phyloP scores from a whole-genome alignment of 495 filamentous ascomycete species.

The Neurospora sp. region DNA sequence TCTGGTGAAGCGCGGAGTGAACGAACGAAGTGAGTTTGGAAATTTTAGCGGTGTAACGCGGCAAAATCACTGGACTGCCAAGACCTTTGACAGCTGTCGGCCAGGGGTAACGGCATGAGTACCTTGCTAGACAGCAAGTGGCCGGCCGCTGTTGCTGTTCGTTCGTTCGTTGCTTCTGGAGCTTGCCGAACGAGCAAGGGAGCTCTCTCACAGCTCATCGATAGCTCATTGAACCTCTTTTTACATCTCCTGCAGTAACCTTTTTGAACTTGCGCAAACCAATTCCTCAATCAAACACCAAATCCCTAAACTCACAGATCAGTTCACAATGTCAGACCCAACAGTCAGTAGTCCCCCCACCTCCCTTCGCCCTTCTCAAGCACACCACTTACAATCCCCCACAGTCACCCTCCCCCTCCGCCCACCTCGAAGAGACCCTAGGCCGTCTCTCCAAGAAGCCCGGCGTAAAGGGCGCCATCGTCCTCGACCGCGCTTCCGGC shows the following conservation, averaged over 20 bases:
- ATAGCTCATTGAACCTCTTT: not conserved
- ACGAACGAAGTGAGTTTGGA: conserved; percentile 8
- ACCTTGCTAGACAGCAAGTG: not conserved
- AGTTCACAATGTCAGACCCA: not conserved
- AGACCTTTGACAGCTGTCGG: not conserved
- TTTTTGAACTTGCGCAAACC: not conserved
- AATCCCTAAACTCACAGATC: not conserved
- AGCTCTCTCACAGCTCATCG: not conserved
- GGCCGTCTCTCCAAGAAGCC: conserved; percentile 53
- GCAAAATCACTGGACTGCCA: conserved; percentile 19
- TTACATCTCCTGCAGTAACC: no score
- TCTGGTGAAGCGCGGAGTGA: not conserved
- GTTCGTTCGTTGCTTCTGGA: not conserved
- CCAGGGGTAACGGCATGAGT: not conserved
- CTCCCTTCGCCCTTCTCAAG: not conserved
- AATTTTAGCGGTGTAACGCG: conserved; percentile 36
- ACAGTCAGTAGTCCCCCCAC: not conserved
- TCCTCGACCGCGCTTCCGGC: conserved; percentile 49
- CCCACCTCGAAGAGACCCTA: conserved; percentile 40
- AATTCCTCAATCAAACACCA: not conserved
- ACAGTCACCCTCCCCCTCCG: conserved; percentile 9
- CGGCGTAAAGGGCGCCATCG: conserved; percentile 54
- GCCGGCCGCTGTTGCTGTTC: not conserved
- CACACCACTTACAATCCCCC: not conserved
- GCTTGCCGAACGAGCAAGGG: not conserved